phyloP scores from a whole-genome alignment of 1,284 basidiomycete genomes.

The Ustilago curta region DNA sequence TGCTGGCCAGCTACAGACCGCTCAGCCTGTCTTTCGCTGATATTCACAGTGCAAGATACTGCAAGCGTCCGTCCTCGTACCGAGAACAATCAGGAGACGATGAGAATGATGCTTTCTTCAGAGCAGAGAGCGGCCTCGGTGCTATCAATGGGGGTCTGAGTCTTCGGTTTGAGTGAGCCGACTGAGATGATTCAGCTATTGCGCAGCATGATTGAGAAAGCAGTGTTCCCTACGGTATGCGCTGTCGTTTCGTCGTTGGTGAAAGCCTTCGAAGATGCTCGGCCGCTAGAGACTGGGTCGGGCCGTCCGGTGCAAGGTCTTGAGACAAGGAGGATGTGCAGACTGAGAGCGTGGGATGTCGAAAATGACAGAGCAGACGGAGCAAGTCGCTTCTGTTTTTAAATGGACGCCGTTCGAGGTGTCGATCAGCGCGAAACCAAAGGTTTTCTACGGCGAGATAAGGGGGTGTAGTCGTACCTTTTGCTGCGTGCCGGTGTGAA shows the following conservation, averaged over 20 bases:
- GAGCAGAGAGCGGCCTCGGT: background rate
- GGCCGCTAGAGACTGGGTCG: background rate
- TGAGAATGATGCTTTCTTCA: background rate
- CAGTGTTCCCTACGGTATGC: background rate
- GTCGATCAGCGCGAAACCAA: background rate
- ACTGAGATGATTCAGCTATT: background rate
- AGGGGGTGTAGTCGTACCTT: background rate
- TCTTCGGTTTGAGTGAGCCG: background rate
- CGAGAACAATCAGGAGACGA: background rate
- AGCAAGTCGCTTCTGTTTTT: background rate
- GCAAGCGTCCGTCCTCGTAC: background rate
- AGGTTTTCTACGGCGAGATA: background rate
- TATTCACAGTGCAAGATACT: background rate
- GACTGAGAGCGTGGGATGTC: background rate
- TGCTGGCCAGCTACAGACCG: background rate
- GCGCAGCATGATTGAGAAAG: slow-evolving; percentile 10
- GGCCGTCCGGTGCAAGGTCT: background rate
- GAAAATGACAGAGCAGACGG: background rate
- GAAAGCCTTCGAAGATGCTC: background rate
- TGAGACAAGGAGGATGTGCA: too few relatives aligned
- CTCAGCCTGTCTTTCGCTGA: background rate
- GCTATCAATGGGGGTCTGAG: background rate
- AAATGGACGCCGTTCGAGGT: background rate
- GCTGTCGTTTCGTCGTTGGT: background rate
- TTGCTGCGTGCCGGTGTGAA: background rate